These are phyloP conservation scores for Didymella glomerata DNA, from an alignment of 2,329 filamentous ascomycete genomes.

Conservation along the genomic window DNA sequence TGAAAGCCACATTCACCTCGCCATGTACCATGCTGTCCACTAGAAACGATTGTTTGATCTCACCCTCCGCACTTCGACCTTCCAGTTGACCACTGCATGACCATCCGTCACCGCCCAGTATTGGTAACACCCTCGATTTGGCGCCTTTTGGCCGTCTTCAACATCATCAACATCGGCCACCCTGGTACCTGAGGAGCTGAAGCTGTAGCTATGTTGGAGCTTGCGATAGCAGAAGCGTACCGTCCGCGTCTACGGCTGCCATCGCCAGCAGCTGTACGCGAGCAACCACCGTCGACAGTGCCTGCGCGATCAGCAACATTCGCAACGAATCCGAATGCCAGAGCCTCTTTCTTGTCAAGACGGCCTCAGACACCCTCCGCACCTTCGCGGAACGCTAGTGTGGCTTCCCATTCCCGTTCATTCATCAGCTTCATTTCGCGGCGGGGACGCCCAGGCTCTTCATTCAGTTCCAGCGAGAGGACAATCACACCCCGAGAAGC, in stretches of 20 bases:
- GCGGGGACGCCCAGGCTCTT: neutral
- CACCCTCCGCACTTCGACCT: neutral
- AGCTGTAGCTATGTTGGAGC: constrained; percentile 9
- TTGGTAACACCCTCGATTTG: neutral
- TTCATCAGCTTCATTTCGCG: neutral
- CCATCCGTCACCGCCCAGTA: neutral
- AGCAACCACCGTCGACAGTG: neutral
- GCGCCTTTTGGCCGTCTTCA: too few species aligned
- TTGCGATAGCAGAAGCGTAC: constrained; percentile 18
- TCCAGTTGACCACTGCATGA: neutral
- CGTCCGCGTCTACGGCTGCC: neutral
- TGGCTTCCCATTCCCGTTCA: neutral
- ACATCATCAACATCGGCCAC: neutral
- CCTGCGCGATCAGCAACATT: neutral
- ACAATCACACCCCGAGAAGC: neutral
- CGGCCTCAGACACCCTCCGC: neutral
- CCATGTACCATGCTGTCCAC: neutral
- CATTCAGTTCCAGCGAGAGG: neutral
- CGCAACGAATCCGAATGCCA: constrained; percentile 1
- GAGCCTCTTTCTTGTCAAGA: neutral
- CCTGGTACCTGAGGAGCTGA: neutral
- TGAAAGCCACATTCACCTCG: neutral
- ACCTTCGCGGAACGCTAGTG: neutral
- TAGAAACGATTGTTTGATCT: neutral
- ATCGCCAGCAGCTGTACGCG: neutral